Evolutionary conservation across 2,329 filamentous ascomycete genomes (phyloP).

Genomic region (Pseudocercospora cruenta): DNA sequence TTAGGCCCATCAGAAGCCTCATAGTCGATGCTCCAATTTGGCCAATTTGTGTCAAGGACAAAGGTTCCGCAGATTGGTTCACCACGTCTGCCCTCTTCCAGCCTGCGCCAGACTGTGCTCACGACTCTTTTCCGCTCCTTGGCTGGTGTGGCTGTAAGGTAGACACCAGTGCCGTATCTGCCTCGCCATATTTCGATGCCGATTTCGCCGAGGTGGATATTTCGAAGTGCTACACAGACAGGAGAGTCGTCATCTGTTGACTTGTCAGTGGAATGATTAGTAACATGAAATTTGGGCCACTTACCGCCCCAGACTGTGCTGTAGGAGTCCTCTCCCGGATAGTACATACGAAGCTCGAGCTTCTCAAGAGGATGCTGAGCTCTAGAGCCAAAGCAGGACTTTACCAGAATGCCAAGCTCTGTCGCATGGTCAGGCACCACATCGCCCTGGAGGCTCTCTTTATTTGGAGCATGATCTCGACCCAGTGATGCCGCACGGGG

Average conservation of each 20-base stretch:
- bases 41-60: constrained; percentile 39
- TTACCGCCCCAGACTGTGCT: constrained; percentile 41
- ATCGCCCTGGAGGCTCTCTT: constrained; percentile 25
- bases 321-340: constrained; percentile 44
- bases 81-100: constrained; percentile 34
- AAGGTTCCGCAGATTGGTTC: constrained; percentile 36
- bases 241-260: constrained; percentile 41
- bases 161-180: constrained; percentile 38
- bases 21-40: constrained; percentile 28
- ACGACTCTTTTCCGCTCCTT: constrained; percentile 30
- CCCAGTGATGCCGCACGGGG: constrained; percentile 27
- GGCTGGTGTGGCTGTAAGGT: constrained; percentile 29
- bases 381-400: constrained; percentile 36
- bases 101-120: constrained; percentile 38
- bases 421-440: constrained; percentile 30
- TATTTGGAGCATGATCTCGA: neutral
- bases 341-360: constrained; percentile 46
- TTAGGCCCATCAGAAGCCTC: constrained; percentile 13
- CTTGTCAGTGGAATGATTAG: neutral
- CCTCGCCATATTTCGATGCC: constrained; percentile 41
- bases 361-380: constrained; percentile 33
- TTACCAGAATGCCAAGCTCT: constrained; percentile 41
- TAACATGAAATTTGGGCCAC: neutral
- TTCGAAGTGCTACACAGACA: constrained; percentile 42
- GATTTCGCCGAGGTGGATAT: constrained; percentile 44